Base-by-base conservation (phyloP, 768 basidiomycete species). In the Agaricus sinodeliciosus region DNA sequence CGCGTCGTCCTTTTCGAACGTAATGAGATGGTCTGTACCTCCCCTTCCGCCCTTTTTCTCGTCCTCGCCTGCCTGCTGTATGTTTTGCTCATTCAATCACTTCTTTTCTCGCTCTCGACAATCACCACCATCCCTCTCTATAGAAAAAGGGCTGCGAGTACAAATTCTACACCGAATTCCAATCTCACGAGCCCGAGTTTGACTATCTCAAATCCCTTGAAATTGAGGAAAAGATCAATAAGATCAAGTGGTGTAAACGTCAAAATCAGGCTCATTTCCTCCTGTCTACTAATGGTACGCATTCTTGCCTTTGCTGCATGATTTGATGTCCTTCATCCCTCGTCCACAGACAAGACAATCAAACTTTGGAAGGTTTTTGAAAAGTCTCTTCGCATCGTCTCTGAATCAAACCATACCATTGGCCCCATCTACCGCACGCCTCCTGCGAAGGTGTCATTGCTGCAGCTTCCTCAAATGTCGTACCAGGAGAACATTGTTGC, bases 221-320 rank as follows among this genome's bases (percentile, higher is more conserved):
- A 80, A 99, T 99, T 71, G 96, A 99, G 73, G 96, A 99, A 81
- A 99, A 99, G 87, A 99, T 99, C 78, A 99, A 99, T 78, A 91
- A 96, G 83, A 99, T 99, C 82, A 92, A 94, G 69, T 99, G 96
- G 96, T 97, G 94, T 78, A 94, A 86, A 76, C 82, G 96, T 59
- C 94, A 96, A 73, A 98, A 98, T 68, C 79, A 90, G 43, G 94
- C 96, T 42, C 96, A 99, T 71, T 98, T 99, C 71, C 73, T 99
- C 52, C 71, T 99, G 48, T 95, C 94, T 54, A 98, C 96, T 27
- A 99, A 99, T 63, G 96, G 96, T 95, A 56, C 55, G 79, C 69
- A 36, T 28, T 54, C 51, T 48, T 37, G 28, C 18, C 55, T 13
- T 53, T 19, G 19, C 18, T 37, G 28, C 36, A 19, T 52, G 28